A percentile compares a stretch with the other conserved stretches of the same genome.
Conservation (phyloP, 345 rosid species). For the Acer campestre region DNA sequence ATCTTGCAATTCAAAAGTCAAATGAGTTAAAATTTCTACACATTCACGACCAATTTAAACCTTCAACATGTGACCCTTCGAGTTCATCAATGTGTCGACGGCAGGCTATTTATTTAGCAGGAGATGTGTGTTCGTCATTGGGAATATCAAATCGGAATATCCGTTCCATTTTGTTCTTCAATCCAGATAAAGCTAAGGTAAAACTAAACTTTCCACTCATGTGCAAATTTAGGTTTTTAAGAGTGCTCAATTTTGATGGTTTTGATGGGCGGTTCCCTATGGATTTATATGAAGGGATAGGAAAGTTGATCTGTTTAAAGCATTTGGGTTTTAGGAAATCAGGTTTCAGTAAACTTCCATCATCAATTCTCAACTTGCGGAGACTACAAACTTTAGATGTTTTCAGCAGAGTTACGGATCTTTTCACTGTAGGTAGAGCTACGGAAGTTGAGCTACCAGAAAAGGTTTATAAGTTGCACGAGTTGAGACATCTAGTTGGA, state of each 20-base stretch:
- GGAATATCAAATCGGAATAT: background rate
- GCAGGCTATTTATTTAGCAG: too few relatives aligned
- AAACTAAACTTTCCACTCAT: background rate
- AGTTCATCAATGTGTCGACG: background rate
- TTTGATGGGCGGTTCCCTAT: background rate
- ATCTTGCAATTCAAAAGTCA: constrained; percentile 27
- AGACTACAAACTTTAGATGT: constrained; percentile 16
- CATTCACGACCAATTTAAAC: background rate
- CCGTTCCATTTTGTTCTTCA: constrained; percentile 19
- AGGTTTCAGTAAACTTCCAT: constrained; percentile 17
- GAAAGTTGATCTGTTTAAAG: constrained; percentile 21
- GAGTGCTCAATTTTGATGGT: constrained; percentile 27
- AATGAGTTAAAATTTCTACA: constrained; percentile 20
- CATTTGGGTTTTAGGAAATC: constrained; percentile 26
- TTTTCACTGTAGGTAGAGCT: too few relatives aligned
- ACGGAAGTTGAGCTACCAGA: background rate
- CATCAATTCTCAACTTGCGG: constrained; percentile 20
- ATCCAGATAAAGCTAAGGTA: background rate
- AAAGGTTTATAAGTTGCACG: background rate
- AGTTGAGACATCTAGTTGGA: constrained; percentile 1
- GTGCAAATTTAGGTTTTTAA: constrained; percentile 6
- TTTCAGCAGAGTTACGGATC: too few relatives aligned
- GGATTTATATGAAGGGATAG: constrained; percentile 18
- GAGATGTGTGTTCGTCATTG: background rate
- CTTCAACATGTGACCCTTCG: background rate